phyloP scores from a whole-genome alignment of 1,284 basidiomycete genomes.

The Ustilago cynodontis region DNA sequence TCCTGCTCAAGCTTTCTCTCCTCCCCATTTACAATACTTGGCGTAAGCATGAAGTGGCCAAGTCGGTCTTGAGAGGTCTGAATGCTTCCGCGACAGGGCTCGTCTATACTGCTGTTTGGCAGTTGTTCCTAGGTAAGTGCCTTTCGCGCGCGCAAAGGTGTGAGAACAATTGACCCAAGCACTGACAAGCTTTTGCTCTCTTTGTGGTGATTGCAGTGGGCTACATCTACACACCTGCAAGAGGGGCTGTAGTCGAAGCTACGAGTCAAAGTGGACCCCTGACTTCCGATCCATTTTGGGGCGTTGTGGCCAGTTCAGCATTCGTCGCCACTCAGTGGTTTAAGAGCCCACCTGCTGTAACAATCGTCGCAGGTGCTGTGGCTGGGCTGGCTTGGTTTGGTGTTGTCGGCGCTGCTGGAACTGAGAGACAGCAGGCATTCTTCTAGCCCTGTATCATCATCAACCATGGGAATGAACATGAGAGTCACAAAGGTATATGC shows the following conservation, averaged over 20 bases:
- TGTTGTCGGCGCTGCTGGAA: slow-evolving; percentile 59
- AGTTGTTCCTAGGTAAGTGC: slow-evolving; percentile 71
- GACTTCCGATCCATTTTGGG: slow-evolving; percentile 72
- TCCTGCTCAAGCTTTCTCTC: slow-evolving; percentile 74
- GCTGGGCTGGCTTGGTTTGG: slow-evolving; percentile 72
- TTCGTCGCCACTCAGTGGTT: slow-evolving; percentile 67
- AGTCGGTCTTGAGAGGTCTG: slow-evolving; percentile 73
- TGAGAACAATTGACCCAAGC: background rate
- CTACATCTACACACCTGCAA: slow-evolving; percentile 67
- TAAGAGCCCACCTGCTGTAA: slow-evolving; percentile 69
- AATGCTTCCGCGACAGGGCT: slow-evolving; percentile 75
- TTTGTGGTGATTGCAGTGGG: slow-evolving; percentile 49
- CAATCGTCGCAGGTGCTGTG: slow-evolving; percentile 70
- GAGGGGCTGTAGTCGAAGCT: slow-evolving; percentile 30
- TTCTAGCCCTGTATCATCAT: slow-evolving; percentile 11
- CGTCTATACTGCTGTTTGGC: slow-evolving; percentile 75
- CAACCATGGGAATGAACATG: background rate
- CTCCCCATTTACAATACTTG: slow-evolving; percentile 74
- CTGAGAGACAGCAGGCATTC: slow-evolving; percentile 43
- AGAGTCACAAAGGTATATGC: no score
- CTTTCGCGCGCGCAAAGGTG: background rate
- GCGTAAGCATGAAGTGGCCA: slow-evolving; percentile 71
- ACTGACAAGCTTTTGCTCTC: background rate
- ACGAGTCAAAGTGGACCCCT: slow-evolving; percentile 69
- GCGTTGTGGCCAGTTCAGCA: slow-evolving; percentile 69